Percentiles rank a stretch among this genome's conserved stretches.
Conservation (phyloP, 192 early-diverging fungal genomes). For the Dissophora ornata region DNA sequence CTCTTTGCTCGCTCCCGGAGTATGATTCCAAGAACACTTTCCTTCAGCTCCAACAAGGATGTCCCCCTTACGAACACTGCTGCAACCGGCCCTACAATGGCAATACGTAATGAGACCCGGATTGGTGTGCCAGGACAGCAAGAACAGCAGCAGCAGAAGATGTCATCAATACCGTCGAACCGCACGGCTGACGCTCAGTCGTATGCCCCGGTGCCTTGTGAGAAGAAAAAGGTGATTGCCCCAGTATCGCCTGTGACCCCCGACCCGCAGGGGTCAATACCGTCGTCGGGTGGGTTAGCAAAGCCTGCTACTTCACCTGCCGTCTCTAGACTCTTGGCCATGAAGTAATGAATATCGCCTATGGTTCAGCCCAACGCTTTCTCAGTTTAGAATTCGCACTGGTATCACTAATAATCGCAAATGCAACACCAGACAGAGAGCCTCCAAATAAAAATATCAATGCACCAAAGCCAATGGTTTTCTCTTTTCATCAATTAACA, state of each 20-base stretch:
- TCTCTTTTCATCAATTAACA: background rate
- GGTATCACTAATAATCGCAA: background rate
- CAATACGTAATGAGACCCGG: constrained; percentile 32
- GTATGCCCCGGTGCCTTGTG: constrained; percentile 1
- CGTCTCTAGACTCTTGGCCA: constrained; percentile 22
- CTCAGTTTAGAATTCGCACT: too few relatives aligned
- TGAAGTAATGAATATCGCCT: constrained; percentile 6
- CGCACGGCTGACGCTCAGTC: background rate
- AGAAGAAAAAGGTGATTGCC: background rate
- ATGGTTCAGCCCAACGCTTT: too few relatives aligned
- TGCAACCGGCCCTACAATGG: background rate
- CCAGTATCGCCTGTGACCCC: too few relatives aligned
- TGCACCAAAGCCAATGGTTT: background rate
- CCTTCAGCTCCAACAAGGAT: constrained; percentile 11
- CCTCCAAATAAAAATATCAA: background rate
- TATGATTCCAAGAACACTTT: constrained; percentile 25
- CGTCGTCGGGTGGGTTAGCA: background rate
- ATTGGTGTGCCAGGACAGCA: constrained; percentile 15
- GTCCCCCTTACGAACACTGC: background rate
- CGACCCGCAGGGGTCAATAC: constrained; percentile 9
- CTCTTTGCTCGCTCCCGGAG: constrained; percentile 40
- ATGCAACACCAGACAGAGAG: too few relatives aligned
- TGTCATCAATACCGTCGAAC: constrained; percentile 7
- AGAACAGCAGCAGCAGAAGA: background rate
- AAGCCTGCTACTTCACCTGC: constrained; percentile 17